Percentiles rank a stretch among this genome's conserved stretches.
Conservation (phyloP, 2,329 filamentous ascomycete genomes). For the Alternaria infectoria region DNA sequence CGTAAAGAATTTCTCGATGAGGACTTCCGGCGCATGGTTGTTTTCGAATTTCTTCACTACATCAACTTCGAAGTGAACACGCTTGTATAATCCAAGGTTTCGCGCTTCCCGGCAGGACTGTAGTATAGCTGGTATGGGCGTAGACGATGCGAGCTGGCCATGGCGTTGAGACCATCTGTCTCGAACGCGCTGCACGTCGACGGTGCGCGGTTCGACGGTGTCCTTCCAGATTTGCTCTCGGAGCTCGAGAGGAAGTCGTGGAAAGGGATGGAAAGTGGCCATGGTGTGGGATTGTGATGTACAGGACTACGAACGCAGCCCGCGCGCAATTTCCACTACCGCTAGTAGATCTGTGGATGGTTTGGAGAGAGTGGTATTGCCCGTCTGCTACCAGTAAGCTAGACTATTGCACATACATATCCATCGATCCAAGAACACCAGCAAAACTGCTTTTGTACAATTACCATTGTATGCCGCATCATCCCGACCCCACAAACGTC, state of each 20-base stretch:
- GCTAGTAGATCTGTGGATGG: background rate
- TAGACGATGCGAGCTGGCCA: conserved; percentile 3
- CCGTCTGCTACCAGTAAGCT: background rate
- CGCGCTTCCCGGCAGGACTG: conserved; percentile 16
- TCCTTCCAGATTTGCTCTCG: conserved; percentile 19
- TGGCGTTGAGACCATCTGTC: background rate
- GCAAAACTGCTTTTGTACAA: background rate
- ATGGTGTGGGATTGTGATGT: background rate
- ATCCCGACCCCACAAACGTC: background rate
- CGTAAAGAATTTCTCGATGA: background rate
- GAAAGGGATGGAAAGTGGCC: conserved; percentile 20
- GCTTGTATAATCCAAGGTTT: conserved; percentile 6
- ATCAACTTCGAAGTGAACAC: conserved; percentile 60
- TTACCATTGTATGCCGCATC: background rate
- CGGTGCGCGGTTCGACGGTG: conserved; percentile 15
- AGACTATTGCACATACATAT: background rate
- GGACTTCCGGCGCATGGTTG: background rate
- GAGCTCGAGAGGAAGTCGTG: conserved; percentile 14
- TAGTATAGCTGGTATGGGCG: conserved; percentile 7
- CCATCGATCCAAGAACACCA: background rate
- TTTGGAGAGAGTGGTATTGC: background rate
- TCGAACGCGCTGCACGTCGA: conserved; percentile 13
- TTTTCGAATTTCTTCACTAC: background rate
- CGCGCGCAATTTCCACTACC: background rate
- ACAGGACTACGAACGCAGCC: background rate